Conservation (phyloP, 2,329 filamentous ascomycete species). For the Aschersonia sp. region DNA sequence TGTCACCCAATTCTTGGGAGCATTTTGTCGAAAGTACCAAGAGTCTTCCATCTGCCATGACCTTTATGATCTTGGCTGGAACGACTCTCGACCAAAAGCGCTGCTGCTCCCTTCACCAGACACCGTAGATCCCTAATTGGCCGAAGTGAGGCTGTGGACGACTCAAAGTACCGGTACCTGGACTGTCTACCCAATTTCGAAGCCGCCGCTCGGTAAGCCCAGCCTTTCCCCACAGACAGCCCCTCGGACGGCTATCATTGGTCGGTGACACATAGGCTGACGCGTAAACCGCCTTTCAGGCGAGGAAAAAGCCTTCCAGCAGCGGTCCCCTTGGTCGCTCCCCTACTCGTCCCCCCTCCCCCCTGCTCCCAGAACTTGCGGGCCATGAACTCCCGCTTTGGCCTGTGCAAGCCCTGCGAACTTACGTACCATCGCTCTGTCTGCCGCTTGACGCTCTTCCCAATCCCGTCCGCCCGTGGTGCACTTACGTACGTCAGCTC, state of each 20-base stretch:
- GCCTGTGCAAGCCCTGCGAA: not conserved
- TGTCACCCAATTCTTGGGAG: no score
- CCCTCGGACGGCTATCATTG: conserved; percentile 12
- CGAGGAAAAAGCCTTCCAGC: not conserved
- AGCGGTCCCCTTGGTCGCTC: conserved; percentile 1
- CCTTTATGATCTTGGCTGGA: no score
- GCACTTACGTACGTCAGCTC: not conserved
- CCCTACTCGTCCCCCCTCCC: not conserved
- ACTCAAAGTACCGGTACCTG: conserved; percentile 2
- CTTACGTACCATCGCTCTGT: not conserved
- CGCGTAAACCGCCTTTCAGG: conserved; percentile 19
- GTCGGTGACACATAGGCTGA: conserved; percentile 15
- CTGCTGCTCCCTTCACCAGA: no score
- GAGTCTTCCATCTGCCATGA: no score
- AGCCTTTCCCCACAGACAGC: conserved; percentile 3
- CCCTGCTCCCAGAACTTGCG: not conserved
- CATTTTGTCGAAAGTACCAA: no score
- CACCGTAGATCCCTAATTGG: no score
- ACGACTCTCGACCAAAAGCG: no score
- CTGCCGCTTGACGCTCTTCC: not conserved
- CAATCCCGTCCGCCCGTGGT: not conserved
- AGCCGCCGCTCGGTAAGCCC: conserved; percentile 1
- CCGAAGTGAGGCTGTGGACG: no score
- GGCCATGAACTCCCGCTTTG: not conserved
- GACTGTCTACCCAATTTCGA: not conserved